phyloP scores from a whole-genome alignment of 2,329 filamentous ascomycete species.

The Exophiala phaeomuriformis region DNA sequence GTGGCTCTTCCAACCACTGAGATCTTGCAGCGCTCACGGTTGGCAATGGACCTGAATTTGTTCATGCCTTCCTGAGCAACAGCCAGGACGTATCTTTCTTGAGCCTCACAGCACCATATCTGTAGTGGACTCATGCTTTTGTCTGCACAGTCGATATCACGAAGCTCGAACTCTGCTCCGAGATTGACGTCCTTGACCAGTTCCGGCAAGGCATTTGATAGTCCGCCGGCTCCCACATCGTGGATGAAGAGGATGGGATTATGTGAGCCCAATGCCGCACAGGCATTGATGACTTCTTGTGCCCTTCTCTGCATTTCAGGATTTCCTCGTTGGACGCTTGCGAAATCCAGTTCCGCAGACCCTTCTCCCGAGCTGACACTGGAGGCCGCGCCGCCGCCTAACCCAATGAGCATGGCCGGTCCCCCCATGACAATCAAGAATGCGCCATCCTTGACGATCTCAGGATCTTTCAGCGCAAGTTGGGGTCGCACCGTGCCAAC shows the following conservation, averaged over 20 bases:
- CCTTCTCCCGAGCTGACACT: constrained; percentile 82
- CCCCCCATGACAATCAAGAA: constrained; percentile 89
- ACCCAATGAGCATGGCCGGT: constrained; percentile 93
- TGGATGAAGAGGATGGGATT: constrained; percentile 97
- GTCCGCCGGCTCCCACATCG: constrained; percentile 88
- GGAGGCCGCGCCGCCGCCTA: constrained; percentile 90
- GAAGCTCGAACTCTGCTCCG: constrained; percentile 87
- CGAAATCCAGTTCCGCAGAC: constrained; percentile 88
- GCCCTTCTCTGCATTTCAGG: constrained; percentile 92
- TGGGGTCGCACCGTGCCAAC: constrained; percentile 86
- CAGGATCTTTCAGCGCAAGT: constrained; percentile 77
- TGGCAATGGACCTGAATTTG: constrained; percentile 58
- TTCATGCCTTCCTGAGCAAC: constrained; percentile 76
- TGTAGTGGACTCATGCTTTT: constrained; percentile 88
- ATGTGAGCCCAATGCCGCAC: constrained; percentile 70
- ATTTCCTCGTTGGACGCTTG: constrained; percentile 93
- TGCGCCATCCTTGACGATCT: constrained; percentile 75
- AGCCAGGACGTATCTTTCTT: constrained; percentile 90
- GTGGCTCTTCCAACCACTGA: constrained; percentile 80
- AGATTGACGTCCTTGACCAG: constrained; percentile 86
- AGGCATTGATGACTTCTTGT: constrained; percentile 97
- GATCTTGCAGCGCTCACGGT: constrained; percentile 83
- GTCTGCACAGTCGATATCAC: constrained; percentile 86
- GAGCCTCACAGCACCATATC: constrained; percentile 96
- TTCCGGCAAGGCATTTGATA: constrained; percentile 78